Evolutionary conservation across 2,329 filamentous ascomycete genomes (phyloP).

Genomic region (Sphaerostilbella broomeana): DNA sequence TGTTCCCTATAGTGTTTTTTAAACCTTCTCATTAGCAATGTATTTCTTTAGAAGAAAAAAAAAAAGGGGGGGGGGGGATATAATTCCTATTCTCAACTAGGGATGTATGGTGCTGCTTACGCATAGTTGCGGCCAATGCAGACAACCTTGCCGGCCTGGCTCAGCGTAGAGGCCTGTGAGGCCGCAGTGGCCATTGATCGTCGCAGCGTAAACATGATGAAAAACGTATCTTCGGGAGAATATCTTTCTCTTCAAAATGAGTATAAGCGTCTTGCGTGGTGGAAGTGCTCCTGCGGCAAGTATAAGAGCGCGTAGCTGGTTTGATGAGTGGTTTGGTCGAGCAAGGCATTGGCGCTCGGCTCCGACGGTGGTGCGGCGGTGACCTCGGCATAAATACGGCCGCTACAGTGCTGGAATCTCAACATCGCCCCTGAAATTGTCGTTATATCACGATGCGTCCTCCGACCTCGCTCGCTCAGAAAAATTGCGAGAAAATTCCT

Average conservation of each 20-base stretch:
- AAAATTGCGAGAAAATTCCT: too few species aligned
- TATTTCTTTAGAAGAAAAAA: background rate
- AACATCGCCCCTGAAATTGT: too few species aligned
- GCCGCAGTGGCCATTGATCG: constrained; percentile 34
- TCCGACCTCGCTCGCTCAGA: too few species aligned
- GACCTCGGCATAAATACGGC: too few species aligned
- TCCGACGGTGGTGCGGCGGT: too few species aligned
- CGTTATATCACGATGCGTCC: too few species aligned
- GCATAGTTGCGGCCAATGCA: constrained; percentile 97
- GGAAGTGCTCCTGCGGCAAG: too few species aligned
- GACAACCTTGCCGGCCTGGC: constrained; percentile 66
- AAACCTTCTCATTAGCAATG: background rate
- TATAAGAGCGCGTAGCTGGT: too few species aligned
- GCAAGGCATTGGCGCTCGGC: too few species aligned
- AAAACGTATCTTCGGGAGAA: background rate
- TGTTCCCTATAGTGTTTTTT: constrained; percentile 59
- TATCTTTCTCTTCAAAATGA: background rate
- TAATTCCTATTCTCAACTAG: background rate
- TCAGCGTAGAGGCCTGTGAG: constrained; percentile 41
- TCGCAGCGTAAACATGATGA: constrained; percentile 31
- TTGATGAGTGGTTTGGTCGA: too few species aligned
- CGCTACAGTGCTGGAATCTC: too few species aligned
- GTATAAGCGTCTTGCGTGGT: too few species aligned
- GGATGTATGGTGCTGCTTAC: constrained; percentile 47
- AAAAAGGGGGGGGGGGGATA: background rate